phyloP scores from a whole-genome alignment of 1,284 basidiomycete species.

The Melampsora larici-populina region DNA sequence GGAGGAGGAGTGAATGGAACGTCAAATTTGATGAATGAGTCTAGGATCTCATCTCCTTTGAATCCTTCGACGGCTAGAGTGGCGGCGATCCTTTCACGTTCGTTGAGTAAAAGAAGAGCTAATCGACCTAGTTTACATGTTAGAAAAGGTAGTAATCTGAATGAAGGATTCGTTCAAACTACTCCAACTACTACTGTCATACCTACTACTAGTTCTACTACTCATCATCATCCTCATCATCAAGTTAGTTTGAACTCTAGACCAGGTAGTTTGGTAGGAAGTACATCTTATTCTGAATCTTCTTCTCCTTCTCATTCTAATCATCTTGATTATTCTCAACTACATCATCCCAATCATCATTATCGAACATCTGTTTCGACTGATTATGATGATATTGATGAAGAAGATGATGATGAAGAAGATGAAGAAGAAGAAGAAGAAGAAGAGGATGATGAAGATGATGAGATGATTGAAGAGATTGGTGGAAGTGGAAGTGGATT shows the following conservation, averaged over 20 bases:
- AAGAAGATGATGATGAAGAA: constrained; percentile 16
- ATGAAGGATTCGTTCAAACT: neutral
- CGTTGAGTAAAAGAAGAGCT: constrained; percentile 39
- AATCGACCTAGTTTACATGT: constrained; percentile 42
- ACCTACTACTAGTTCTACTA: too few species aligned
- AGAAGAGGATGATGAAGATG: constrained; percentile 1
- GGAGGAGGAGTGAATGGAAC: neutral
- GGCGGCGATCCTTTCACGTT: constrained; percentile 37
- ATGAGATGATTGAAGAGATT: neutral
- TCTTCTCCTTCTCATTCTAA: neutral
- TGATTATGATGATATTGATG: constrained; percentile 28
- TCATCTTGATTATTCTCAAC: neutral
- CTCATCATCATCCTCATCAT: neutral
- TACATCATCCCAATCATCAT: neutral
- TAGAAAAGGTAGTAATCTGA: neutral
- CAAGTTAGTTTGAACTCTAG: constrained; percentile 15
- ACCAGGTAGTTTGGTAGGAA: constrained; percentile 1
- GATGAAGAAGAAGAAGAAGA: constrained; percentile 14
- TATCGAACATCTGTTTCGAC: constrained; percentile 20
- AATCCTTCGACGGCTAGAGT: constrained; percentile 41
- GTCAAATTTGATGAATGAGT: too few species aligned
- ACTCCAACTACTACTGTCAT: neutral
- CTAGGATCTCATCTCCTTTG: constrained; percentile 28
- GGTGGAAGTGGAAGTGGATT: neutral
- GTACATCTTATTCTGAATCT: neutral